Conservation (phyloP, 148 eudicot species). For the Selenicereus undatus region DNA sequence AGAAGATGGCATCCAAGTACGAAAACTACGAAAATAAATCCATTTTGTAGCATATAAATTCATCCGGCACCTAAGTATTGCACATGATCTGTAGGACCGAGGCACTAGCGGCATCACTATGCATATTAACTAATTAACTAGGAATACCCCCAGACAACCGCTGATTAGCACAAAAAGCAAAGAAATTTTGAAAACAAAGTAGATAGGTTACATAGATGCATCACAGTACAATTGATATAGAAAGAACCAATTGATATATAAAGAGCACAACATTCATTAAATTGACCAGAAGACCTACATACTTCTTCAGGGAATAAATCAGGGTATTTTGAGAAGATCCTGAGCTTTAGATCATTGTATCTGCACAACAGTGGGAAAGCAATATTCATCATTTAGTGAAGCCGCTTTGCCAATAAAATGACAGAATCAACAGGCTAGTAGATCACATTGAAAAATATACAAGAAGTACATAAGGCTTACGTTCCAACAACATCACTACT, state of each 20-base stretch:
- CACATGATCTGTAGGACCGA: neutral
- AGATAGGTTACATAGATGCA: neutral
- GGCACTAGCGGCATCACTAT: too few relatives aligned
- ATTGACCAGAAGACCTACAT: constrained; percentile 13
- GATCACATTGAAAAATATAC: neutral
- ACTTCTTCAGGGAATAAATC: constrained; percentile 94
- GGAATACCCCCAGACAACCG: too few relatives aligned
- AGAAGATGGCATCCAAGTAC: neutral
- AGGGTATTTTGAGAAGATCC: constrained; percentile 90
- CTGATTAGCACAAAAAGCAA: too few relatives aligned
- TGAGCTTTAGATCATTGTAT: constrained; percentile 72
- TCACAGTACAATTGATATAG: neutral
- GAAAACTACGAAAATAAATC: neutral
- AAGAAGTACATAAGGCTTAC: constrained; percentile 41
- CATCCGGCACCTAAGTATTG: neutral
- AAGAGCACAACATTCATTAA: neutral
- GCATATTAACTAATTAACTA: too few relatives aligned
- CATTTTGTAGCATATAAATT: neutral
- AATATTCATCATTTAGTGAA: neutral
- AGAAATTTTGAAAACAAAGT: too few relatives aligned
- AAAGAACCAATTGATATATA: neutral
- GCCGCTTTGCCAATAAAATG: neutral
- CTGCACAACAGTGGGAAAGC: constrained; percentile 42
- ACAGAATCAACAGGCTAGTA: neutral
- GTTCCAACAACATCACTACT: constrained; percentile 86